Evolutionary conservation across 176 grass and related monocot species (phyloP).

Genomic region (Oryza punctata): DNA sequence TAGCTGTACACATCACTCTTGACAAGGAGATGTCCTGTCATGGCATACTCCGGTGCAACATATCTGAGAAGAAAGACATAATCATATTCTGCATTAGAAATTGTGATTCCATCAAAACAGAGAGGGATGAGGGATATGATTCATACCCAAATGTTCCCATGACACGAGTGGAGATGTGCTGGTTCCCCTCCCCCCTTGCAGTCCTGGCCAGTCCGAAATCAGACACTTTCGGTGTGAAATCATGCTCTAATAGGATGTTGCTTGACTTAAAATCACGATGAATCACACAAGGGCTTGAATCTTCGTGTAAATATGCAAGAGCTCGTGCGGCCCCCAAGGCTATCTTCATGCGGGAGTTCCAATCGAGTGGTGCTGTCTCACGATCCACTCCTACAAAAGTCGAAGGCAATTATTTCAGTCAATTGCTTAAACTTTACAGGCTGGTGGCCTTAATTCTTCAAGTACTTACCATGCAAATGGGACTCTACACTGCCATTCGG

Average conservation of each 20-base stretch:
- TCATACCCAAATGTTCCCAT: conserved; percentile 97
- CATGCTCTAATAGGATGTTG: conserved; percentile 92
- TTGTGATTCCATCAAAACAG: neutral
- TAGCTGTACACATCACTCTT: conserved; percentile 99
- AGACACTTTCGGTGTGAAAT: conserved; percentile 93
- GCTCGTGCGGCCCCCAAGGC: conserved; percentile 85
- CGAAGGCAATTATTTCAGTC: conserved; percentile 18
- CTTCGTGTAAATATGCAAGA: conserved; percentile 95
- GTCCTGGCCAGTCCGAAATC: conserved; percentile 93
- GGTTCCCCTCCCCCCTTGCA: conserved; percentile 77
- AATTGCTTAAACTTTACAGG: conserved; percentile 28
- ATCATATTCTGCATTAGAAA: conserved; percentile 6
- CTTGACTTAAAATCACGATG: conserved; percentile 98
- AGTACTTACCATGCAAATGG: conserved; percentile 89
- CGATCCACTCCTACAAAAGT: conserved; percentile 57
- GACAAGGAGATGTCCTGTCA: conserved; percentile 97
- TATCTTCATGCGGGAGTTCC: conserved; percentile 93
- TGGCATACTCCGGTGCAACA: conserved; percentile 96
- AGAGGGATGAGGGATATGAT: neutral
- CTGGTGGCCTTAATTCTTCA: conserved; percentile 23
- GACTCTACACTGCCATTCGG: conserved; percentile 97
- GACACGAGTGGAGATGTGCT: conserved; percentile 91
- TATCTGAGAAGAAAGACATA: conserved; percentile 46
- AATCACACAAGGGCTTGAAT: conserved; percentile 94
- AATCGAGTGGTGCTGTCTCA: conserved; percentile 73